A percentile compares a stretch with the other conserved stretches of the same genome.
Conservation (phyloP, 495 filamentous ascomycete species). For the Annulohypoxylon stygium region DNA sequence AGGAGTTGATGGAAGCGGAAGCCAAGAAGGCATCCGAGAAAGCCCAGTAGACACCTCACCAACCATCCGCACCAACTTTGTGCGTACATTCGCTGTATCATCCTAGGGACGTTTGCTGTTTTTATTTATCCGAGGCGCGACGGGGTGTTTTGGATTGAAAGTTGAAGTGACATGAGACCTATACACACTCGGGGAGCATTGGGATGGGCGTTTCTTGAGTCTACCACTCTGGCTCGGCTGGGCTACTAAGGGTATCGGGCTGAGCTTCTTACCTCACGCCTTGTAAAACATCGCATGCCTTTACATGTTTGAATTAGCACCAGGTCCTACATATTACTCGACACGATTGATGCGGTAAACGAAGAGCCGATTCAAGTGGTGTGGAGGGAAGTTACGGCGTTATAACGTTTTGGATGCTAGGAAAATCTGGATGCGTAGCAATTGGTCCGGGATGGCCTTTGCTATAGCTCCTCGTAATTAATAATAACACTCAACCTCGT, state of each 20-base stretch:
- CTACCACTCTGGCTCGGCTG: constrained; percentile 24
- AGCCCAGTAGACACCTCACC: constrained; percentile 45
- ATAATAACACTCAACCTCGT: constrained; percentile 42
- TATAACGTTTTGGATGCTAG: constrained; percentile 31
- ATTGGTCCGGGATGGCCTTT: constrained; percentile 25
- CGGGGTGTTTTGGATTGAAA: constrained; percentile 41
- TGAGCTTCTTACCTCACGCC: constrained; percentile 10
- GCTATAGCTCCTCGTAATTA: constrained; percentile 30
- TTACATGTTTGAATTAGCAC: constrained; percentile 28
- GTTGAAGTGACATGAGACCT: constrained; percentile 39
- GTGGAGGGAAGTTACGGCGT: constrained; percentile 36
- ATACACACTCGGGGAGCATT: constrained; percentile 40
- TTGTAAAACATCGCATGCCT: constrained; percentile 25
- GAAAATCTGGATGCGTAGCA: constrained; percentile 29
- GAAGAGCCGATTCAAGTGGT: constrained; percentile 28
- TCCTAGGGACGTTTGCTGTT: constrained; percentile 47
- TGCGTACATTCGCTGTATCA: constrained; percentile 51
- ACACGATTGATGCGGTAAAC: constrained; percentile 40
- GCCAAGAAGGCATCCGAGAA: constrained; percentile 52
- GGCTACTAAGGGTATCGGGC: constrained; percentile 18
- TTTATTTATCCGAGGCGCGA: constrained; percentile 34
- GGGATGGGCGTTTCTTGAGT: constrained; percentile 39
- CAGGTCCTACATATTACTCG: constrained; percentile 24
- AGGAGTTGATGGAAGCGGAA: constrained; percentile 50
- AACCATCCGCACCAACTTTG: constrained; percentile 25